Conservation (phyloP, 768 basidiomycete genomes). For the Mycena floridula region DNA sequence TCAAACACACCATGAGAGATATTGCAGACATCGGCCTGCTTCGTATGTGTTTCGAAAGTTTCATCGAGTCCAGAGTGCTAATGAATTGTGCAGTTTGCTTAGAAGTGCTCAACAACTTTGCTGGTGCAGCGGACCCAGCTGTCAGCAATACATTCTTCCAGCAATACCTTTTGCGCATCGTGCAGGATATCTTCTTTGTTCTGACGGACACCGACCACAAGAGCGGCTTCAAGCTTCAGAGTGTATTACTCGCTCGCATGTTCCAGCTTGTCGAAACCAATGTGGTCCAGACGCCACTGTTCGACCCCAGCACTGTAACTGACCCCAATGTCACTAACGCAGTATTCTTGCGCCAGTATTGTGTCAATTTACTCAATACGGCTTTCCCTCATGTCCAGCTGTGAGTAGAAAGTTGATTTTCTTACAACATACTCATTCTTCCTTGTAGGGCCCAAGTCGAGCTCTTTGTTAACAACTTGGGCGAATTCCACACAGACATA, state of each 20-base stretch:
- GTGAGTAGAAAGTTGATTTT: conserved; percentile 34
- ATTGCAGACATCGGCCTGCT: conserved; percentile 89
- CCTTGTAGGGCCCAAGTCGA: conserved; percentile 58
- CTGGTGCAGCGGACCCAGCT: conserved; percentile 59
- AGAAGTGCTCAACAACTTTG: conserved; percentile 95
- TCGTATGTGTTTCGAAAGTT: conserved; percentile 38
- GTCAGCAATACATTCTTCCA: conserved; percentile 94
- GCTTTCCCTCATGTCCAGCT: conserved; percentile 92
- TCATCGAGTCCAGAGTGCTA: conserved; percentile 2
- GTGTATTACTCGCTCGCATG: conserved; percentile 84
- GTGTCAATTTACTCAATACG: conserved; percentile 74
- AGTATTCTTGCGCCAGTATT: conserved; percentile 78
- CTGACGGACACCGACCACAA: conserved; percentile 98
- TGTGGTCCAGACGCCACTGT: conserved; percentile 76
- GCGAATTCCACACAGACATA: conserved; percentile 72
- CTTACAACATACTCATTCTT: conserved; percentile 3
- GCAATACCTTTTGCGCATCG: conserved; percentile 87
- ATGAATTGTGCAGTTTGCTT: conserved; percentile 58
- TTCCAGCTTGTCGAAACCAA: conserved; percentile 88
- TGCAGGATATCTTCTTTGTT: conserved; percentile 96
- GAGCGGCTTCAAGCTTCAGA: conserved; percentile 96
- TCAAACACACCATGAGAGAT: conserved; percentile 99
- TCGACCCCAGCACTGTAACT: conserved; percentile 66
- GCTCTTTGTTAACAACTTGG: conserved; percentile 60
- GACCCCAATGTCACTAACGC: conserved; percentile 74